A percentile compares a stretch with the other conserved stretches of the same genome.
Conservation (phyloP, 139 green algal genomes). For the Chlorella sp. region DNA sequence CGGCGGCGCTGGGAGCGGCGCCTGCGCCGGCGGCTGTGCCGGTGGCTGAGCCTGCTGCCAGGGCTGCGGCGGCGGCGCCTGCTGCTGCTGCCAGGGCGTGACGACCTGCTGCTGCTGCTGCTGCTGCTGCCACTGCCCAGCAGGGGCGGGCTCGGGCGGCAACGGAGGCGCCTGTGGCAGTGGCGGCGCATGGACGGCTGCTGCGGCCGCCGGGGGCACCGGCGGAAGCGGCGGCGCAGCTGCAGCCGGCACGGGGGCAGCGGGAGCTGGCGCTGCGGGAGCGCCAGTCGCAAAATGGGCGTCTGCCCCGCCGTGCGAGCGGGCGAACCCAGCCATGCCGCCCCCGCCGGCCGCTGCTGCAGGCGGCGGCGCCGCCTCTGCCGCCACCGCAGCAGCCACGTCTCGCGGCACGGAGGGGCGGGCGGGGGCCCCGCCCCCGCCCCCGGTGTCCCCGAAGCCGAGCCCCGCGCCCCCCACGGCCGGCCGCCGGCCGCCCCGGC, state of each 20-base stretch:
- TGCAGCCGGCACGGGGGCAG: not conserved
- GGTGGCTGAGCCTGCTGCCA: slow-evolving; percentile 13
- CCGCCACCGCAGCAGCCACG: not conserved
- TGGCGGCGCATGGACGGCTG: not conserved
- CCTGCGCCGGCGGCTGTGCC: slow-evolving; percentile 11
- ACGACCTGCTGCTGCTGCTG: slow-evolving; percentile 22
- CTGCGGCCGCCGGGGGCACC: not conserved
- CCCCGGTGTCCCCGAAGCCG: slow-evolving; percentile 58
- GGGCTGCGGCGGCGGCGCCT: slow-evolving; percentile 1
- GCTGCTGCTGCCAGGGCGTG: slow-evolving; percentile 9
- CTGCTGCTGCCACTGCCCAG: not conserved
- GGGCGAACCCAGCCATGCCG: slow-evolving; percentile 19
- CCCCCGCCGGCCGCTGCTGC: not conserved
- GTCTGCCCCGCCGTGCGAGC: slow-evolving; percentile 24
- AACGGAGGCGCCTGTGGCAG: not conserved
- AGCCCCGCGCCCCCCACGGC: slow-evolving; percentile 66
- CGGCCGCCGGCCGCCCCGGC: slow-evolving; percentile 13
- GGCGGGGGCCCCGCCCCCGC: slow-evolving; percentile 2
- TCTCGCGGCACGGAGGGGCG: not conserved
- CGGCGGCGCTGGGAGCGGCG: not conserved
- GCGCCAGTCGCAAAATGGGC: slow-evolving; percentile 27
- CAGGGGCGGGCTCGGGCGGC: slow-evolving; percentile 18
- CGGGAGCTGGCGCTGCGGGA: not conserved
- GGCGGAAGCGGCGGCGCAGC: not conserved
- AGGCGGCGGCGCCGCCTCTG: not conserved